A percentile compares a stretch with the other conserved stretches of the same genome.
Conservation (phyloP, 2,329 filamentous ascomycete species). For the Talaromyces sp. region DNA sequence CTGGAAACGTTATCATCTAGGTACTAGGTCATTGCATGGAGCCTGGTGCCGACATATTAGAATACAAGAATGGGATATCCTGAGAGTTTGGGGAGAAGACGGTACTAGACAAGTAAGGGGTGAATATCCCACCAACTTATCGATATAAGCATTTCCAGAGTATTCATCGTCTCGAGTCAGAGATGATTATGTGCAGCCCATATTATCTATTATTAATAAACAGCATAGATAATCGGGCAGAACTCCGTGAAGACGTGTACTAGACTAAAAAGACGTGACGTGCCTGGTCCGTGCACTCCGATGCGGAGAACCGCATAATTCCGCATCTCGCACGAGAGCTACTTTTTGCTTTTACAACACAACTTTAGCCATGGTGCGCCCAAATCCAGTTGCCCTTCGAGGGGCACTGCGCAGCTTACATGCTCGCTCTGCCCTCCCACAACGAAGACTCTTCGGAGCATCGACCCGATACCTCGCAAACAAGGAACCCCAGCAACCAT, state of each 20-base stretch:
- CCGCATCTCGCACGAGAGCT: slow-evolving; percentile 7
- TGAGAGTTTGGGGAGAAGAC: too few species aligned
- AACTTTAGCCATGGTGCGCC: slow-evolving; percentile 23
- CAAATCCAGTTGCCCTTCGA: slow-evolving; percentile 19
- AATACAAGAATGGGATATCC: too few species aligned
- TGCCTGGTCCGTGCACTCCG: slow-evolving; percentile 15
- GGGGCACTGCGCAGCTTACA: slow-evolving; percentile 21
- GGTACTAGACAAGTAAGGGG: too few species aligned
- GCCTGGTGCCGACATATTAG: too few species aligned
- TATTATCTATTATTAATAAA: background rate
- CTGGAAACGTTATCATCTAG: too few species aligned
- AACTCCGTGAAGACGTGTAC: too few species aligned
- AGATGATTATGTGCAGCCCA: too few species aligned
- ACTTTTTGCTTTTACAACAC: slow-evolving; percentile 5
- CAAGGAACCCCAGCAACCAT: slow-evolving; percentile 39
- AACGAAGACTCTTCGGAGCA: slow-evolving; percentile 25
- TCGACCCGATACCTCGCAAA: slow-evolving; percentile 25
- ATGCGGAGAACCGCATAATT: slow-evolving; percentile 6
- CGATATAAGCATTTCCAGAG: too few species aligned
- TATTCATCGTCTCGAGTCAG: too few species aligned
- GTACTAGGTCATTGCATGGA: too few species aligned
- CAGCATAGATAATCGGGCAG: too few species aligned
- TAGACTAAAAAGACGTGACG: background rate
- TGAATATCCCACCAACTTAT: too few species aligned
- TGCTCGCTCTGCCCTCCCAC: slow-evolving; percentile 13